Conservation (phyloP, 2,329 filamentous ascomycete genomes). For the Dactylella cylindrospora region DNA sequence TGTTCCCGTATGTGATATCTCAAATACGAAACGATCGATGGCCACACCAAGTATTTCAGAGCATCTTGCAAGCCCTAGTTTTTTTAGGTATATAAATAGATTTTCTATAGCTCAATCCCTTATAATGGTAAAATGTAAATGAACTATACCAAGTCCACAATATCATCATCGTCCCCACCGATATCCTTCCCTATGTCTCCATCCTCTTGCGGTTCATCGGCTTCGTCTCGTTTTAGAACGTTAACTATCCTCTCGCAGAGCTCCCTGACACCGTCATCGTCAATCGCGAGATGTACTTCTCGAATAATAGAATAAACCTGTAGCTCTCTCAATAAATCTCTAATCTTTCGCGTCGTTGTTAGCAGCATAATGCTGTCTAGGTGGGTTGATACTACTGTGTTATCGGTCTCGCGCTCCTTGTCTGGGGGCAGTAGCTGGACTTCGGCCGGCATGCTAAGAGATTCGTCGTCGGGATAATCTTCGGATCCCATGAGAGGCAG, state of each 20-base stretch:
- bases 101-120: no score
- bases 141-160: slow-evolving; percentile 52
- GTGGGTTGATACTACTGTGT: slow-evolving; percentile 77
- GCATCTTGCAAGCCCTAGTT: no score
- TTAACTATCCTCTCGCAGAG: slow-evolving; percentile 88
- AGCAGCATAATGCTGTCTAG: slow-evolving; percentile 84
- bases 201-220: slow-evolving; percentile 54
- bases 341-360: slow-evolving; percentile 72
- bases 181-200: slow-evolving; percentile 55
- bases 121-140: neutral
- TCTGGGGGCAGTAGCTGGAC: slow-evolving; percentile 85
- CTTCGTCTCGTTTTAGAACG: slow-evolving; percentile 77
- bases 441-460: slow-evolving; percentile 81
- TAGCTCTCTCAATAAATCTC: slow-evolving; percentile 71
- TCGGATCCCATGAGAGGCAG: slow-evolving; percentile 85
- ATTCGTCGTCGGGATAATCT: slow-evolving; percentile 84
- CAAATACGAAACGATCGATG: no score
- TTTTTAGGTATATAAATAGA: no score
- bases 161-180: slow-evolving; percentile 54
- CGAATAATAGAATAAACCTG: slow-evolving; percentile 88
- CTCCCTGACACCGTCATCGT: slow-evolving; percentile 78
- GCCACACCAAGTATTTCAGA: no score
- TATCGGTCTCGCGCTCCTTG: slow-evolving; percentile 78
- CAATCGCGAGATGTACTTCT: slow-evolving; percentile 76
- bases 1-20: no score